phyloP scores from a whole-genome alignment of 2,329 filamentous ascomycete species.

The Neonectria magnoliae region DNA sequence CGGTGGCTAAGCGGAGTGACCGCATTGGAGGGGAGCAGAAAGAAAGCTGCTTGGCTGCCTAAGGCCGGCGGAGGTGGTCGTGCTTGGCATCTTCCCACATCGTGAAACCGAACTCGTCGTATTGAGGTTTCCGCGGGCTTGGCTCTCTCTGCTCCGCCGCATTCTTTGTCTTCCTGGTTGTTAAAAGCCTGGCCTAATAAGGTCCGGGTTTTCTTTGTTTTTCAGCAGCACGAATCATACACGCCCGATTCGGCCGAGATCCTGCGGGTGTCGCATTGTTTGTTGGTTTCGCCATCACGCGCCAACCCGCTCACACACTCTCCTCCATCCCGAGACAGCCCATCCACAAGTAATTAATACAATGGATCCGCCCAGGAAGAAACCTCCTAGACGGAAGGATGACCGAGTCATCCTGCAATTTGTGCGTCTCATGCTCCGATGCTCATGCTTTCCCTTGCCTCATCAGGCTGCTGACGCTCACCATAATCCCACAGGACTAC shows the following conservation, averaged over 20 bases:
- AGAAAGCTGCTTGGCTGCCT: too few relatives aligned
- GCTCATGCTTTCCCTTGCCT: conserved; percentile 14
- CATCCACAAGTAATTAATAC: conserved; percentile 22
- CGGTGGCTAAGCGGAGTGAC: neutral
- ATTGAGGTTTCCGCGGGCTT: conserved; percentile 1
- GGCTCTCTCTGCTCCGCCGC: neutral
- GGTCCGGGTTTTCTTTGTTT: neutral
- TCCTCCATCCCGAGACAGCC: conserved; percentile 24
- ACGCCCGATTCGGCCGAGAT: neutral
- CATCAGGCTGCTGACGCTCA: conserved; percentile 17
- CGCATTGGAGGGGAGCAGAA: neutral
- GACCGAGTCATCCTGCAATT: conserved; percentile 82
- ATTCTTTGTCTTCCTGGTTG: neutral
- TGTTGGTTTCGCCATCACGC: conserved; percentile 4
- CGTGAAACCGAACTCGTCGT: conserved; percentile 3
- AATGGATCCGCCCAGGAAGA: conserved; percentile 46
- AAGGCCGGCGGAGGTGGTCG: too few relatives aligned
- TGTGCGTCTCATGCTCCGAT: conserved; percentile 58
- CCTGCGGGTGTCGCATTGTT: neutral
- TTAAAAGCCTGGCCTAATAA: too few relatives aligned
- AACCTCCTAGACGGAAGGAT: conserved; percentile 62
- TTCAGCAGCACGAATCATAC: neutral
- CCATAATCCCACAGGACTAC: conserved; percentile 65
- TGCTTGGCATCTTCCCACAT: neutral
- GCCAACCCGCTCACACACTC: conserved; percentile 3